Base-by-base conservation (phyloP, 495 filamentous ascomycete genomes). In the Evansstolkia leycettana region DNA sequence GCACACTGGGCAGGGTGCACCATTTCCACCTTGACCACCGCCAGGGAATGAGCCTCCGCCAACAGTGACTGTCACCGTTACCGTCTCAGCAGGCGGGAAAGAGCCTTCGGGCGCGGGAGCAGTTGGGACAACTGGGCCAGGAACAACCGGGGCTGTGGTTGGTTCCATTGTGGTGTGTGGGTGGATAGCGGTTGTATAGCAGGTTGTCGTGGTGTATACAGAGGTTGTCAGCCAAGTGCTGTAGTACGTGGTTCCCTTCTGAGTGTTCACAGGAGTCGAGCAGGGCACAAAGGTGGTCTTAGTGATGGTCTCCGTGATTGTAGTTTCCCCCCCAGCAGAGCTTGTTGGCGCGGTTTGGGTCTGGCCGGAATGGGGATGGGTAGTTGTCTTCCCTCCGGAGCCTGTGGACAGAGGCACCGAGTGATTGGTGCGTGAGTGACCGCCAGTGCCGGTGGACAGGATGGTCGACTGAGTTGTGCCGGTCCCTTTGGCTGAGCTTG, bases 241-340 rank as follows among this genome's bases (percentile, higher is more conserved):
- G 19, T 36, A 36, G 6, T 10, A 25, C 5, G 28, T 29, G 4
- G 10, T 29, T 15, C 28, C 28, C 4, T 15, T 5, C 14, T 31
- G 8, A 20, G 36, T 38, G 13, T n/a, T 29, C 5, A 29, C 28
- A n/a, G 24, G 28, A n/a, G 36, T 38, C n/a, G 36, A 27, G 20
- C 24, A 29, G 17, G 24, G 28, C 25, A 29, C 28, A 31, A 18
- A 30, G 10, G 28, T 38, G 12, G 36, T 31, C 12, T 9, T 23
- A 12, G 20, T 30, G 36, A 30, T 33, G 26, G 20, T 31, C 12
- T 29, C 15, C 5, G 23, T 18, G 27, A 29, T 30, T 28, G 36
- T 29, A 11, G 23, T 31, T 11, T 10, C 14, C 5, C 4, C 16
- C 5, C 17, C 31, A 32, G n/a, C 24, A 7, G 24, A 7, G 11